These are phyloP conservation scores for Paracoccidioides lutzii DNA, from an alignment of 2,329 filamentous ascomycete genomes.

Conservation along the genomic window DNA sequence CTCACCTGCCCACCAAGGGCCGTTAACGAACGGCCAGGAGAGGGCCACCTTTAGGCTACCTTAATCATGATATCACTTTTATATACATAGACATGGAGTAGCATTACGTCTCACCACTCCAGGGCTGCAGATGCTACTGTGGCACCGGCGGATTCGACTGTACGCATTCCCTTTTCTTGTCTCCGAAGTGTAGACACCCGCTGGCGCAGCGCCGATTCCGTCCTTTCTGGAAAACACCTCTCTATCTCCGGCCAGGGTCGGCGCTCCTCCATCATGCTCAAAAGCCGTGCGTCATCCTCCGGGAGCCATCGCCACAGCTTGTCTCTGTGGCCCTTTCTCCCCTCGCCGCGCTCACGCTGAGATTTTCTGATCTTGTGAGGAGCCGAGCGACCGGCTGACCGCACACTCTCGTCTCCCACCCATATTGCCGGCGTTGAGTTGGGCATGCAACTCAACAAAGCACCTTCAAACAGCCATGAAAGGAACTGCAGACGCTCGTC, in stretches of 20 bases:
- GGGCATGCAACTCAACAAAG: neutral
- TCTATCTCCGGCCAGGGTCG: slow-evolving; percentile 3
- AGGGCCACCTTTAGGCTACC: neutral
- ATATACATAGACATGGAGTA: neutral
- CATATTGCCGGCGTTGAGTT: neutral
- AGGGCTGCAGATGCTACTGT: neutral
- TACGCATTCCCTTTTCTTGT: neutral
- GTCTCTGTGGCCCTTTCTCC: neutral
- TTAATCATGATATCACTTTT: neutral
- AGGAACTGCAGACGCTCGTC: neutral
- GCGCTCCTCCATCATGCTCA: slow-evolving; percentile 3
- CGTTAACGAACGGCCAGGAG: neutral
- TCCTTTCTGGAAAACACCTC: slow-evolving; percentile 2
- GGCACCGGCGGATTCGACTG: neutral
- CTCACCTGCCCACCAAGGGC: no score
- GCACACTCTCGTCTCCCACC: neutral
- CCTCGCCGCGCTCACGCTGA: no score
- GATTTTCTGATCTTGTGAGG: no score
- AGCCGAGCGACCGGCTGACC: neutral
- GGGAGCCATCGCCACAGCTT: neutral
- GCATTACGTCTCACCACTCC: neutral
- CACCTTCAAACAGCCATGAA: neutral
- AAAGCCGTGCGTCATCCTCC: neutral
- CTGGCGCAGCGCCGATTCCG: slow-evolving; percentile 3
- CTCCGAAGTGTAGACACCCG: no score